Evolutionary conservation across 2,329 filamentous ascomycete species (phyloP), one percentile per base, ranked within the genome.

Genomic region (Clonostachys byssicola): DNA sequence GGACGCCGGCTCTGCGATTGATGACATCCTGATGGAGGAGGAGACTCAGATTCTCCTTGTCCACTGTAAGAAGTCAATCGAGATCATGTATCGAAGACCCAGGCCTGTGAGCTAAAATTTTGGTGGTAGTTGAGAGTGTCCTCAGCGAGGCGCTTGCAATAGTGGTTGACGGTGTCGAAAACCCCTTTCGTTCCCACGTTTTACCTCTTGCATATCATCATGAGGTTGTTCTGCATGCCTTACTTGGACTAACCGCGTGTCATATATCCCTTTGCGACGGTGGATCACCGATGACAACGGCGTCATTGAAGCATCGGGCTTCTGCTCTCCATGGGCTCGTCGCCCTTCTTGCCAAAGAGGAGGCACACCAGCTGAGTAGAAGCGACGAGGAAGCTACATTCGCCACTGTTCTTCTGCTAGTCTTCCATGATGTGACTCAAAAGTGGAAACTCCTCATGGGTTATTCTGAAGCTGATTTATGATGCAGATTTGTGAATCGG

Each of bases 231-330:
- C 43, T 62, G 0, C 58, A 63, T 18, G 57, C 60, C 0, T 23
- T 62, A 2, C 52, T 63, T 2, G 60, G 60, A 1, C 35, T 62
- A 3, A 47, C 60, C 0, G 44, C 57, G 6, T 61, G 60, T 2
- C 58, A 62, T 17, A 52, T 62, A 44, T 14, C 51, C 8, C 44
- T 53, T 1, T 49, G 46, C 2, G 44, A 49, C 2, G 47, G 46
- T 14, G 46, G 44, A 3, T 49, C 50, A 3, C 34, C 47, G 2
- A 46, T 53, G 14, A 43, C 55, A 1, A 50, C 52, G 0, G 44
- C 52, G 2, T 52, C 59, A 5, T 43, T 61, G 3, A 51, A 49
- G 5, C 56, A 56, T 5, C 51, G 59, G 16, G 42, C 59, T 2
- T 53, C 56, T 3, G 58, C 59, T 0, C 42, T 61, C 20, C 49